Evolutionary conservation across 1,284 basidiomycete species (phyloP), one percentile per base, ranked within the genome.

Genomic region (Chalciporus sp.): DNA sequence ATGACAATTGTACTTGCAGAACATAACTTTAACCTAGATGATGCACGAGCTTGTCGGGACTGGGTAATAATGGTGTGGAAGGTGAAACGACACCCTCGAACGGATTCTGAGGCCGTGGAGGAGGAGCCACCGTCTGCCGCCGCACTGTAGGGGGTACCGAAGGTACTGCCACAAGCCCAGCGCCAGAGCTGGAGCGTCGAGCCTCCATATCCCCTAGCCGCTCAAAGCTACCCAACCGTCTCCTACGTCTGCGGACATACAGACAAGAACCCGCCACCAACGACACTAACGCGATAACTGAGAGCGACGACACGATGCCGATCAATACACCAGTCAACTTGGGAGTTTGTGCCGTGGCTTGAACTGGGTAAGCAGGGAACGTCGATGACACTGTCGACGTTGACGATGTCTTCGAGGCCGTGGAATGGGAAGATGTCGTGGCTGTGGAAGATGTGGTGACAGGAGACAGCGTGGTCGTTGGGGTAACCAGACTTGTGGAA

Each of bases 1-100:
- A 70, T 73, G 47, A 44, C 47, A 51, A 35, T 33, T 68, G 62
- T 69, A 72, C 42, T 57, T 47, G 58, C 44, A 19, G 42, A 44
- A 56, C 41, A 16, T 39, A 12, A 31, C 19, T 19, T 31, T 40
- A 17, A 43, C 28, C 19, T 41, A 7, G 19, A 42, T 42, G n/a
- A 17, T 31, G 27, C 12, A 33, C 11, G 14, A 46, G 14, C 11
- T 39, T 11, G 16, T 20, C 41, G 26, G 37, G 31, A 23, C 23
- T 14, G 19, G 44, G 41, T 7, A 56, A 40, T 26, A 56, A 41
- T 7, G 46, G 51, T 14, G 39, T 52, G 7, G 12, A 19, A 23
- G 50, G 39, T 29, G 43, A 23, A 43, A 47, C 14, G n/a, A 57
- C 23, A 7, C 48, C 51, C 41, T 58, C 58, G n/a, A 41, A 51